Conservation (phyloP, 257 asterid species). For the Cinchona pubescens region DNA sequence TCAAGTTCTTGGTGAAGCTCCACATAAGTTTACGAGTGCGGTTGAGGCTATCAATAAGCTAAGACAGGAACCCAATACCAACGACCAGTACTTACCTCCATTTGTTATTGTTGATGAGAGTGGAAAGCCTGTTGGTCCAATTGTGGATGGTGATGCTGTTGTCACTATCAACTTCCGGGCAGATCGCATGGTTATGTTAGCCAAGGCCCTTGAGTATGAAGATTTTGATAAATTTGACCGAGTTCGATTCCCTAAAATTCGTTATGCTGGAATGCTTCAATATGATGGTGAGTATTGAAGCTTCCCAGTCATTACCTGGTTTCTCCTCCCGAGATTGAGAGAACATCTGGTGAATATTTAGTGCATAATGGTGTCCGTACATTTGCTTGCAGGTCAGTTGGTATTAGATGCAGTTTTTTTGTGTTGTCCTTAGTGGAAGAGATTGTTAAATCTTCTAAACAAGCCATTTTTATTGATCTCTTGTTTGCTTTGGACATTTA, state of each 20-base stretch:
- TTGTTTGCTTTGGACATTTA: background rate
- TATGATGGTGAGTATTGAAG: constrained; percentile 95
- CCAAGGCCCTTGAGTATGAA: constrained; percentile 81
- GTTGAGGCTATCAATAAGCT: constrained; percentile 87
- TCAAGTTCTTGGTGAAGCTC: constrained; percentile 97
- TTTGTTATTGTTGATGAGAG: constrained; percentile 85
- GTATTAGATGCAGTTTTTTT: background rate
- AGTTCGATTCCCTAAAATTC: constrained; percentile 76
- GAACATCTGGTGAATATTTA: constrained; percentile 96
- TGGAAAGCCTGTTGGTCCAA: constrained; percentile 88
- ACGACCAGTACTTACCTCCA: constrained; percentile 80
- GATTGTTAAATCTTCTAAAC: background rate
- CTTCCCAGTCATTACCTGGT: constrained; percentile 88
- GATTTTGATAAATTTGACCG: constrained; percentile 82
- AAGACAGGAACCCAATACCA: constrained; percentile 62
- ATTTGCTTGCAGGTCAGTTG: constrained; percentile 85
- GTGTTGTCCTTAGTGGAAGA: background rate
- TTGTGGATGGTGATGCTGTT: constrained; percentile 94
- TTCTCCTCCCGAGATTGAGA: constrained; percentile 91
- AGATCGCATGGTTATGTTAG: constrained; percentile 93
- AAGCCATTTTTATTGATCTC: background rate
- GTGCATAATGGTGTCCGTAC: constrained; percentile 78
- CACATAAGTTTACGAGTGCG: constrained; percentile 65
- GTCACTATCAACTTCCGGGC: constrained; percentile 94
- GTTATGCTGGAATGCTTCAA: constrained; percentile 96